Base-by-base conservation (phyloP, 2,329 filamentous ascomycete genomes). In the Ilyonectria mors-panacis region DNA sequence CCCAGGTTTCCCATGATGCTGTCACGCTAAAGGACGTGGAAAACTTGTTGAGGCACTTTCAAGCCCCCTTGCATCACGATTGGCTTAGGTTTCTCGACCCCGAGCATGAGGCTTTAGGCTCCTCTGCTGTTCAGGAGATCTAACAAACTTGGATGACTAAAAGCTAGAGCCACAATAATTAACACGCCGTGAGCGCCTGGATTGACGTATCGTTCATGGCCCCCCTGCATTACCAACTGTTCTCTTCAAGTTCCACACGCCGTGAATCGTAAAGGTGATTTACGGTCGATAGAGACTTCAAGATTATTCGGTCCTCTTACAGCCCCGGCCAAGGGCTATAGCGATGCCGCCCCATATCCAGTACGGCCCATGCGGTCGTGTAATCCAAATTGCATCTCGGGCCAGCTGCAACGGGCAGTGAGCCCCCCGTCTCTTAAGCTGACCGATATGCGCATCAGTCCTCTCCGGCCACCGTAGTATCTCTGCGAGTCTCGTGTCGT, bases 11-110 rank as follows among this genome's bases (percentile, higher is more conserved):
- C 17, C 42, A 44, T 19, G n/a, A 44, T 44, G 42, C 42, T 44
- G 42, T 44, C 42, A 44, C 42, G 42, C 42, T 44, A 44, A 44
- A 44, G 42, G 42, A 44, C 42, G 42, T 44, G n/a, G 42, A 44
- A 44, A 44, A 44, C 42, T 44, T 44, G 42, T 44, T 44, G 42
- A 44, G 42, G 42, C 42, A 44, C 42, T 44, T 44, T 44, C 17
- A 44, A 44, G 42, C 42, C 42, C 42, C 42, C 42, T 19, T 44
- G 42, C 42, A 44, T 44, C 42, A 44, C 42, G 42, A 19, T 19
- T 44, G 42, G 42, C 42, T 44, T 21, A 44, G 42, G 42, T 44
- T 44, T 19, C 42, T 44, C n/a, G 42, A 21, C 42, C 42, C 42
- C n/a, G 42, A 44, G n/a, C 42, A 44, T 44, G 42, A 44, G 42